Percentiles rank a stretch among this genome's conserved stretches.
Conservation (phyloP, 108 stramenopile species). For the Pseudonitzschia pungens region DNA sequence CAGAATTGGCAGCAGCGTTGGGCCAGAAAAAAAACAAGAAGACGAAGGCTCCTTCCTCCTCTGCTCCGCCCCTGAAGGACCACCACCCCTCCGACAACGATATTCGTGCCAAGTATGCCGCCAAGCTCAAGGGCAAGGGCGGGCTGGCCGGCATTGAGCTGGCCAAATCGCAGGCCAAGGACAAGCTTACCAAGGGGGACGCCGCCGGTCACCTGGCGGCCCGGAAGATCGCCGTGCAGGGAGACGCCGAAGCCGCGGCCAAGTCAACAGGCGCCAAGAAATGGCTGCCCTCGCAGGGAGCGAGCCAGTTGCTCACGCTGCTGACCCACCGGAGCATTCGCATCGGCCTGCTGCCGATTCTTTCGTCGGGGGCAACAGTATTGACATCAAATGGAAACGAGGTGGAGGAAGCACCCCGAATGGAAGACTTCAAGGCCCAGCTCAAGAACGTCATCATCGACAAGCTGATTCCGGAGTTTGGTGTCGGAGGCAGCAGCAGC, state of each 20-base stretch:
- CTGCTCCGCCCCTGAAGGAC: neutral
- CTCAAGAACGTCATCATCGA: constrained; percentile 56
- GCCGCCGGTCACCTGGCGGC: constrained; percentile 78
- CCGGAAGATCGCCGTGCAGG: constrained; percentile 45
- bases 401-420: constrained; percentile 36
- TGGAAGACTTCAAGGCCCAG: constrained; percentile 61
- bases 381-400: constrained; percentile 17
- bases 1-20: no score
- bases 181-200: constrained; percentile 51
- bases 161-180: constrained; percentile 64
- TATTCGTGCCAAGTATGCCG: constrained; percentile 78
- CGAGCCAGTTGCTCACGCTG: constrained; percentile 62
- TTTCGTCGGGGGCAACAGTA: constrained; percentile 23
- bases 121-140: constrained; percentile 70
- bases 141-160: constrained; percentile 73
- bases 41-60: no score
- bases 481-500: neutral
- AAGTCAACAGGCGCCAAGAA: constrained; percentile 31
- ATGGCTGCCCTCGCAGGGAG: constrained; percentile 81
- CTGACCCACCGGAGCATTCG: constrained; percentile 68
- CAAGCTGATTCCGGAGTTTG: constrained; percentile 13
- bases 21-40: no score
- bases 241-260: constrained; percentile 14
- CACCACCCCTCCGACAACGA: constrained; percentile 28
- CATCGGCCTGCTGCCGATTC: constrained; percentile 72